These are phyloP conservation scores for Pseudopithomyces chartarum DNA, from an alignment of 2,329 filamentous ascomycete species.

Conservation along the genomic window DNA sequence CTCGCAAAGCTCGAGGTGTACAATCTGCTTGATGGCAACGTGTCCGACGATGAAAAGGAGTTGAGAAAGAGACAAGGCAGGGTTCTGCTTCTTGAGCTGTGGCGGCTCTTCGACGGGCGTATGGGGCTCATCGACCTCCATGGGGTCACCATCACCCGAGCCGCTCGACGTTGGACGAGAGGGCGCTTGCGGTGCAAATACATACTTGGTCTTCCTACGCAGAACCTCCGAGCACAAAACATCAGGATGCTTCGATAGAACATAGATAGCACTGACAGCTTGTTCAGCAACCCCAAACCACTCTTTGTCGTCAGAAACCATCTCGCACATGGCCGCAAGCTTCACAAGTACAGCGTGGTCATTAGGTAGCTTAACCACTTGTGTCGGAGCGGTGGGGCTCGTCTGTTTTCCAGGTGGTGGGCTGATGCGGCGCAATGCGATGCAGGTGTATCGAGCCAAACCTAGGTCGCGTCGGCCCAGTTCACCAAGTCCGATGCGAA, in stretches of 20 bases:
- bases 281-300: conserved; percentile 95
- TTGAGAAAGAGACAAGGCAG: conserved; percentile 80
- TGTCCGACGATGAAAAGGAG: conserved; percentile 94
- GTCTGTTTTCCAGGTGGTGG: conserved; percentile 71
- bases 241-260: conserved; percentile 91
- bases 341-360: conserved; percentile 86
- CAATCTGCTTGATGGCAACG: conserved; percentile 97
- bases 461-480: conserved; percentile 83
- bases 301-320: conserved; percentile 87
- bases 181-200: conserved; percentile 67
- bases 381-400: conserved; percentile 56
- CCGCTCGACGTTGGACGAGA: conserved; percentile 36
- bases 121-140: conserved; percentile 25
- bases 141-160: conserved; percentile 38
- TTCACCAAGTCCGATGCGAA: conserved; percentile 83
- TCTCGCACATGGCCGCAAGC: conserved; percentile 82
- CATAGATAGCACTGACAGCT: conserved; percentile 93
- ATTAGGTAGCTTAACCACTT: conserved; percentile 79
- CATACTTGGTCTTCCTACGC: conserved; percentile 80
- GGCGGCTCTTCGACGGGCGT: conserved; percentile 31
- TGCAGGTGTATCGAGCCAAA: conserved; percentile 92
- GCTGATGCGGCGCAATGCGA: conserved; percentile 89
- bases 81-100: conserved; percentile 60
- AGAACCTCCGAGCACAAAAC: conserved; percentile 90
- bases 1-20: conserved; percentile 96